These are phyloP conservation scores for Kodamaea sp. DNA, from an alignment of 1,139 yeast species.

Conservation along the genomic window DNA sequence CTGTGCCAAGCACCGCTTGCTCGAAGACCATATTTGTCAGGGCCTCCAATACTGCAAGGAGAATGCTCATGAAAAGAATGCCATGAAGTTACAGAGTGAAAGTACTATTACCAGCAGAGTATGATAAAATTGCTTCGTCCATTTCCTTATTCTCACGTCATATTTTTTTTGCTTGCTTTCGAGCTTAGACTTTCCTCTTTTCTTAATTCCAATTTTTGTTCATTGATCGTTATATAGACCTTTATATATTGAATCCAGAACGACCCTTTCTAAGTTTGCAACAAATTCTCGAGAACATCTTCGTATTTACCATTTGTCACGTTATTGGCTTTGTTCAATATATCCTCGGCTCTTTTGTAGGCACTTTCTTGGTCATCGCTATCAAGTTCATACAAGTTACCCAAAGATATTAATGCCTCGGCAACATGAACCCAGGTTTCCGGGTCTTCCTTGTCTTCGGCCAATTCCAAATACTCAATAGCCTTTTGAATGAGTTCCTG, in stretches of 20 bases:
- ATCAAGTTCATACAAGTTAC: slow-evolving; percentile 67
- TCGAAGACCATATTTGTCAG: slow-evolving; percentile 81
- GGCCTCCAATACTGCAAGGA: slow-evolving; percentile 83
- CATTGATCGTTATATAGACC: slow-evolving; percentile 6
- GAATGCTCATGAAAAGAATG: slow-evolving; percentile 56
- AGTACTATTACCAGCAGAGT: slow-evolving; percentile 42
- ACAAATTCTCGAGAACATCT: slow-evolving; percentile 53
- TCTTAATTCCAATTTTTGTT: slow-evolving; percentile 5
- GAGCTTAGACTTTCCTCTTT: slow-evolving; percentile 1
- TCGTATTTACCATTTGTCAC: slow-evolving; percentile 75
- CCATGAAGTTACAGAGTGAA: slow-evolving; percentile 40
- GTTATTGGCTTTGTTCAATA: slow-evolving; percentile 64
- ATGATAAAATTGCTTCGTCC: slow-evolving; percentile 10
- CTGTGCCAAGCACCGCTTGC: slow-evolving; percentile 83
- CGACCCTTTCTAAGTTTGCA: slow-evolving; percentile 1
- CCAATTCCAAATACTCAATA: slow-evolving; percentile 52
- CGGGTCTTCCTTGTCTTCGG: slow-evolving; percentile 74
- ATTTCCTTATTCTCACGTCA: slow-evolving; percentile 1
- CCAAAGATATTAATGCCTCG: slow-evolving; percentile 79
- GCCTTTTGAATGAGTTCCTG: slow-evolving; percentile 56
- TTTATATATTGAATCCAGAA: slow-evolving; percentile 2
- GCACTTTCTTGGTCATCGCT: slow-evolving; percentile 62
- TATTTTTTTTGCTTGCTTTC: slow-evolving; percentile 1
- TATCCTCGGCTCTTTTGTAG: slow-evolving; percentile 67
- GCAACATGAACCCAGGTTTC: slow-evolving; percentile 81